Percentiles rank a stretch among this genome's conserved stretches.
These are phyloP conservation scores for Bryoglossum gracile DNA, from an alignment of 495 filamentous ascomycete genomes.

Conservation along the genomic window DNA sequence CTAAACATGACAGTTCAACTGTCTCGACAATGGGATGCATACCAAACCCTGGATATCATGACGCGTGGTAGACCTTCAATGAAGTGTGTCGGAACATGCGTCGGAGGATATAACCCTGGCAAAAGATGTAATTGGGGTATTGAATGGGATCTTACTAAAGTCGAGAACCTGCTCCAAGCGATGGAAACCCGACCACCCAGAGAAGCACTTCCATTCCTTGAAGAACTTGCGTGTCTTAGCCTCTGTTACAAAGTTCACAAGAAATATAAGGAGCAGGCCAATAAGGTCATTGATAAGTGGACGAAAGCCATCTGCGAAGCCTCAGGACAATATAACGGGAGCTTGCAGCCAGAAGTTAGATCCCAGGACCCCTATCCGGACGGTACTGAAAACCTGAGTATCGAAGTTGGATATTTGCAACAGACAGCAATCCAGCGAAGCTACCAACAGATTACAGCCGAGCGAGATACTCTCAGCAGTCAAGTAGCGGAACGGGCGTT, in stretches of 20 bases:
- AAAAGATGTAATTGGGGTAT: background rate
- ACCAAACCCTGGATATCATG: slow-evolving; percentile 1
- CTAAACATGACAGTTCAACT: background rate
- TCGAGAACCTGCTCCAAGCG: slow-evolving; percentile 2
- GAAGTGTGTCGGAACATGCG: background rate
- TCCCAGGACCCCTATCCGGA: background rate
- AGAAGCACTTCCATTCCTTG: slow-evolving; percentile 2
- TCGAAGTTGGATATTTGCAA: background rate
- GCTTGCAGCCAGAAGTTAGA: background rate
- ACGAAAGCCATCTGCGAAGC: background rate
- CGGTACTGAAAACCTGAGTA: background rate
- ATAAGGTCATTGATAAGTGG: background rate
- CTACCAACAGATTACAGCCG: background rate
- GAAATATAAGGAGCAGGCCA: background rate
- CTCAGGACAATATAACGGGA: background rate
- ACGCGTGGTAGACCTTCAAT: background rate
- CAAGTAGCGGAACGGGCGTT: background rate
- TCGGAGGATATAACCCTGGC: background rate
- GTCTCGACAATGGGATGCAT: background rate
- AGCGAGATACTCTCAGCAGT: background rate
- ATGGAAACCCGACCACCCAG: slow-evolving; percentile 1
- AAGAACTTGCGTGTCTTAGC: slow-evolving; percentile 1
- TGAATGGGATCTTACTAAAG: background rate
- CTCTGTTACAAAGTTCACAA: background rate
- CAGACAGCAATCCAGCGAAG: background rate